Evolutionary conservation across 2,329 filamentous ascomycete species (phyloP).

Genomic region (Chaetomiaceae sp.): DNA sequence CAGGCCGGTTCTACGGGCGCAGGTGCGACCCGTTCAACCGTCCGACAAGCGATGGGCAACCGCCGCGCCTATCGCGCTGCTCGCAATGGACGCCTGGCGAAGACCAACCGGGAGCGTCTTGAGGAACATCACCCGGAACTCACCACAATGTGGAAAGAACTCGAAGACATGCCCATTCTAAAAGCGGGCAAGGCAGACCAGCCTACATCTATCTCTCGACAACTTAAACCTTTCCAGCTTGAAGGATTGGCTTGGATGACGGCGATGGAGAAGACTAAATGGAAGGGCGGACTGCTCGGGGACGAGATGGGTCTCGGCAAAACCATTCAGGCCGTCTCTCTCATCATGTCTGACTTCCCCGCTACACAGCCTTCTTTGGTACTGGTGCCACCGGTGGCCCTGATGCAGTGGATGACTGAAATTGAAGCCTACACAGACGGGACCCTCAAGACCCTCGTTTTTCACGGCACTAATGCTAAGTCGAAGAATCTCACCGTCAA

Average conservation of each 20-base stretch:
- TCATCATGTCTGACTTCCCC: constrained; percentile 97
- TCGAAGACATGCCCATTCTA: constrained; percentile 65
- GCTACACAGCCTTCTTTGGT: constrained; percentile 79
- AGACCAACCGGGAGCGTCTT: constrained; percentile 59
- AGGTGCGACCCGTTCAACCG: neutral
- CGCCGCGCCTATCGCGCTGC: constrained; percentile 36
- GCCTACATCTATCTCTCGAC: constrained; percentile 72
- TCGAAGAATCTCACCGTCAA: constrained; percentile 70
- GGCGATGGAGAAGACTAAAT: constrained; percentile 78
- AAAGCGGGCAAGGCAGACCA: constrained; percentile 60
- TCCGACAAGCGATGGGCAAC: constrained; percentile 20
- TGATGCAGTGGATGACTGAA: constrained; percentile 92
- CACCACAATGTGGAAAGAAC: constrained; percentile 75
- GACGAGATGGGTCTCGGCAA: constrained; percentile 99
- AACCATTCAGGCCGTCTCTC: constrained; percentile 94
- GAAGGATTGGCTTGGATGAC: constrained; percentile 94
- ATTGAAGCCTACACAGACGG: constrained; percentile 80
- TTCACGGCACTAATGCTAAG: constrained; percentile 81
- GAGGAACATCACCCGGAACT: constrained; percentile 75
- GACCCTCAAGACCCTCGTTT: constrained; percentile 83
- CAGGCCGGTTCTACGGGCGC: constrained; percentile 26
- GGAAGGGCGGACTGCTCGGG: constrained; percentile 84
- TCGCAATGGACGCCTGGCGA: constrained; percentile 28
- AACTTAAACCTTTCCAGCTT: constrained; percentile 88
- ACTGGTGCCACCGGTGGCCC: constrained; percentile 83